A percentile compares a stretch with the other conserved stretches of the same genome.
Evolutionary conservation across 2,329 filamentous ascomycete species (phyloP).

Genomic region (Colletotrichum agaves): DNA sequence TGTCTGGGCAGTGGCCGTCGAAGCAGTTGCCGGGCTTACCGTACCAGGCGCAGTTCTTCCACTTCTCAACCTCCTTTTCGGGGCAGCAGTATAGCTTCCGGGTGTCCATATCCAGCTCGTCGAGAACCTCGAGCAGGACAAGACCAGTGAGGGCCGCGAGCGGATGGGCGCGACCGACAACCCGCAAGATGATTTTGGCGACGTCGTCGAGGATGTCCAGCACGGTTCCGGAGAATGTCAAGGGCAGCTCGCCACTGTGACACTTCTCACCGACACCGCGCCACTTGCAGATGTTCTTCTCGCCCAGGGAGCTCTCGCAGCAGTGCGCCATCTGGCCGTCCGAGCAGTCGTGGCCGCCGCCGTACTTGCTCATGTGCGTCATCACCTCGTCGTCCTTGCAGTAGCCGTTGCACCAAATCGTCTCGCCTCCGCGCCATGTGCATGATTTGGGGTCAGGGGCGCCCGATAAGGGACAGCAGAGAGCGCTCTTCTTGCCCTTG

Average conservation of each 20-base stretch:
- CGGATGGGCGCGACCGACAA: conserved; percentile 40
- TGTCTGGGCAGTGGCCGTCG: conserved; percentile 46
- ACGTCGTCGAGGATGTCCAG: conserved; percentile 22
- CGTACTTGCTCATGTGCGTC: conserved; percentile 44
- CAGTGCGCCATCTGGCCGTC: conserved; percentile 46
- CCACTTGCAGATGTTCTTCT: conserved; percentile 43
- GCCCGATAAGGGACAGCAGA: conserved; percentile 47
- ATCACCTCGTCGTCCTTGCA: conserved; percentile 48
- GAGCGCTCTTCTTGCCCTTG: conserved; percentile 40
- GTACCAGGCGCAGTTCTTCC: conserved; percentile 49
- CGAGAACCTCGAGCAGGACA: conserved; percentile 35
- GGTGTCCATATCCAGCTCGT: conserved; percentile 37
- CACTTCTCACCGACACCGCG: conserved; percentile 39
- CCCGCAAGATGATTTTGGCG: conserved; percentile 6
- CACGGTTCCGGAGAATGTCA: conserved; percentile 42
- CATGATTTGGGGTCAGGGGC: conserved; percentile 46
- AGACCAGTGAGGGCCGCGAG: conserved; percentile 3
- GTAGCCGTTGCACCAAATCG: conserved; percentile 45
- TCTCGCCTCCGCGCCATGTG: conserved; percentile 45
- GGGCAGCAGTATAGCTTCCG: conserved; percentile 45
- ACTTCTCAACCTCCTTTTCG: conserved; percentile 41
- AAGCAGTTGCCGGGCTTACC: conserved; percentile 48
- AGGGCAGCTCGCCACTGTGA: conserved; percentile 38
- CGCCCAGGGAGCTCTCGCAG: conserved; percentile 41
- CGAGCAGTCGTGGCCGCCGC: conserved; percentile 43